phyloP scores from a whole-genome alignment of 2,329 filamentous ascomycete species.

The Rasamsonia emersonii region DNA sequence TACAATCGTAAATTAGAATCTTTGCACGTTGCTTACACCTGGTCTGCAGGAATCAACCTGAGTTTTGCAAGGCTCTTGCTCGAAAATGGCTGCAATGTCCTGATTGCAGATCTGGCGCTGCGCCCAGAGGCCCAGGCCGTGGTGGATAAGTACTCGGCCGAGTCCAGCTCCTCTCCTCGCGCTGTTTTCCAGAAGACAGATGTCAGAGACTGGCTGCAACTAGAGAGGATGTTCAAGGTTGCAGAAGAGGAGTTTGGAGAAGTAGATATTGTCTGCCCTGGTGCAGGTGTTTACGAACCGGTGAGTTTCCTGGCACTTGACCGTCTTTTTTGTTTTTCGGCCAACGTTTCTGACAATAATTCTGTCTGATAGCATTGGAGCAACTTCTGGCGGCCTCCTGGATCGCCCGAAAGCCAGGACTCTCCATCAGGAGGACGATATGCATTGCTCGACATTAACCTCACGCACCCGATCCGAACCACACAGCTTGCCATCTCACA shows the following conservation, averaged over 20 bases:
- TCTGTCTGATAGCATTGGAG: slow-evolving; percentile 31
- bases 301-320: slow-evolving; percentile 17
- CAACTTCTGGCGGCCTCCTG: slow-evolving; percentile 44
- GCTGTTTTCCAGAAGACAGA: slow-evolving; percentile 40
- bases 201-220: slow-evolving; percentile 42
- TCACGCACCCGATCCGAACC: slow-evolving; percentile 44
- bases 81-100: slow-evolving; percentile 38
- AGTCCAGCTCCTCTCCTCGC: slow-evolving; percentile 17
- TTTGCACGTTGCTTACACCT: slow-evolving; percentile 3
- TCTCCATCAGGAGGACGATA: slow-evolving; percentile 33
- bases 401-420: slow-evolving; percentile 34
- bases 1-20: slow-evolving; percentile 1
- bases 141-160: slow-evolving; percentile 28
- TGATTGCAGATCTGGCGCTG: slow-evolving; percentile 37
- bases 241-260: slow-evolving; percentile 41
- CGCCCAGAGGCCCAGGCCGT: slow-evolving; percentile 37
- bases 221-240: slow-evolving; percentile 42
- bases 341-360: neutral
- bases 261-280: slow-evolving; percentile 39
- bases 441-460: slow-evolving; percentile 41
- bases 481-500: slow-evolving; percentile 44
- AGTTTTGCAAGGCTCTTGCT: slow-evolving; percentile 36
- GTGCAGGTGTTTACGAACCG: slow-evolving; percentile 38
- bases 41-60: slow-evolving; percentile 35
- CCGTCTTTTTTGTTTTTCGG: neutral